Evolutionary conservation across 768 basidiomycete genomes (phyloP), one percentile per base, ranked within the genome.

Genomic region (Krasilnikovozyma curviuscula): DNA sequence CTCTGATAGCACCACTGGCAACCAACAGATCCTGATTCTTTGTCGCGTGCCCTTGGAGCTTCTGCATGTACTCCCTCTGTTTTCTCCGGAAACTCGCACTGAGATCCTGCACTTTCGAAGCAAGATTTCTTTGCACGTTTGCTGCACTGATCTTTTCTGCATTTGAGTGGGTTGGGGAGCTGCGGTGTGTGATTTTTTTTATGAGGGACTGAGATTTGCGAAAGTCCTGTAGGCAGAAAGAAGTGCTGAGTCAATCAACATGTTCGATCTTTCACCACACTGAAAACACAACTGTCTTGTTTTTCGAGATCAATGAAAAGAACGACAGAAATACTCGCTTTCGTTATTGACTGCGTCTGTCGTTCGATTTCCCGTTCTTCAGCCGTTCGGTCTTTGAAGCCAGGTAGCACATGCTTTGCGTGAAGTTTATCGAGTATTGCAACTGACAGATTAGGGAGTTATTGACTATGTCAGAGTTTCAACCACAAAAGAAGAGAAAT

Each of bases 51-150:
- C 93, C 93, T 70, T 91, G 85, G 35, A 97, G 71, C 63, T 81
- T 89, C 67, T 93, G 82, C 82, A 98, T 82, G 65, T 95, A 97
- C 28, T 91, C 82, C 51, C 85, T 78, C 66, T 98, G 93, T 69
- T 91, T 97, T 71, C 93, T 95, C 54, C 93, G 76, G 62, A 98
- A 95, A 12, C 77, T 70, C 19, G 79, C 81, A 58, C 85, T 89
- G 44, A 88, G 71, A 57, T 86, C 84, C 68, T 97, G 93, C 12
- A 95, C 76, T 64, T 86, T 86, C 31, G 83, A 85, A n/a, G 93
- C 93, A 45, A 98, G 75, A 19, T 79, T 88, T 34, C 86, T 76
- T 64, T 97, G 93, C 19, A 95, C 83, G 63, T 48, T 63, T 58
- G 40, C 76, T 78, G 18, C 77, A 82, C 39, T 28, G 9, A 38